Evolutionary conservation across 768 basidiomycete genomes (phyloP).

Genomic region (Russula virescens): DNA sequence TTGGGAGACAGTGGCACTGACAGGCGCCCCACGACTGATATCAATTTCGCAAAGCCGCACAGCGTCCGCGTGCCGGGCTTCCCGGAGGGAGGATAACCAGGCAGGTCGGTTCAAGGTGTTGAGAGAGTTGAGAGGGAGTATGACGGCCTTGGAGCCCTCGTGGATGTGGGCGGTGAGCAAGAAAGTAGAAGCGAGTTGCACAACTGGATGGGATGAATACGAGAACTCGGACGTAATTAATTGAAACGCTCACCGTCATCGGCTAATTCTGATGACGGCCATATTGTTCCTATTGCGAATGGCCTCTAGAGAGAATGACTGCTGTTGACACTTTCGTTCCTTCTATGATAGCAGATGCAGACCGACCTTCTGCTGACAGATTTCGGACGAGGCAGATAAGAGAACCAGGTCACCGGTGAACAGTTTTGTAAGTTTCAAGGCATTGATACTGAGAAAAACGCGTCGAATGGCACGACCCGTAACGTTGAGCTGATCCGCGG

Average conservation of each 20-base stretch:
- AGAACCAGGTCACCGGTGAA: slow-evolving; percentile 66
- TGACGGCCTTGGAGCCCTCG: slow-evolving; percentile 42
- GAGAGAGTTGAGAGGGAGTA: slow-evolving; percentile 42
- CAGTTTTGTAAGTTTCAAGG: slow-evolving; percentile 53
- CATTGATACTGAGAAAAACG: slow-evolving; percentile 56
- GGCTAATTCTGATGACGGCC: slow-evolving; percentile 65
- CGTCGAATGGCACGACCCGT: slow-evolving; percentile 50
- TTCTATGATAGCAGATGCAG: slow-evolving; percentile 17
- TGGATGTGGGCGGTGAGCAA: slow-evolving; percentile 55
- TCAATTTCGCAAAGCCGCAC: slow-evolving; percentile 50
- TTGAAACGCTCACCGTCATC: slow-evolving; percentile 46
- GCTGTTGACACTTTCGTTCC: slow-evolving; percentile 10
- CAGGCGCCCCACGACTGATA: background rate
- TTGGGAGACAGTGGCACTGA: slow-evolving; percentile 3
- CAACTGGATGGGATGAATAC: slow-evolving; percentile 35
- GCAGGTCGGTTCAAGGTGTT: slow-evolving; percentile 34
- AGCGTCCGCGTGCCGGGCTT: slow-evolving; percentile 45
- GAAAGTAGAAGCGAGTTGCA: slow-evolving; percentile 51
- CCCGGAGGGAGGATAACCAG: slow-evolving; percentile 46
- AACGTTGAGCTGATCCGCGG: background rate
- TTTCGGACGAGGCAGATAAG: slow-evolving; percentile 36
- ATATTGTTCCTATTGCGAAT: slow-evolving; percentile 64
- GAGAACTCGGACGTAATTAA: background rate
- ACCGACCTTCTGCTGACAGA: slow-evolving; percentile 11
- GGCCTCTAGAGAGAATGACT: slow-evolving; percentile 33